Base-by-base conservation (phyloP, 1,284 basidiomycete genomes). In the Rhodotorula sp. region DNA sequence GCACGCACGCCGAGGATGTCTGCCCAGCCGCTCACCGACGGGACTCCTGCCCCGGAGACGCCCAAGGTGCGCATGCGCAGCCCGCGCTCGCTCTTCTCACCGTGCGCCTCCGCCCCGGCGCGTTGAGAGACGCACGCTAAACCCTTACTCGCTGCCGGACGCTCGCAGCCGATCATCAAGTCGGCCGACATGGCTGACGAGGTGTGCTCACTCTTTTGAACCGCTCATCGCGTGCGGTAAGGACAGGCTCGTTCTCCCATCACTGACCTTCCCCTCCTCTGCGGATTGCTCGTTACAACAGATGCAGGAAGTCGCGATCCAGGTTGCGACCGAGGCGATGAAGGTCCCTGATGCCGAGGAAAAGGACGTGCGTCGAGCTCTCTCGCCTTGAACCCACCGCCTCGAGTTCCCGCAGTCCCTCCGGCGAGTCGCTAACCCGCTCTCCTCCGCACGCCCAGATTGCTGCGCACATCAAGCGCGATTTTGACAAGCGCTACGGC, bases 161-260 rank as follows among this genome's bases (percentile, higher is more conserved):
- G 25, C 46, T 32, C 9, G n/a, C 51, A 92, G 81, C 92, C 94
- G 57, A 89, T 93, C 83, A 93, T 97, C 81, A 97, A 97, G 85
- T 94, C 92, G 81, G 94, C 96, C 71, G 95, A 98, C 84, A 98
- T 98, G 95, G 86, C 85, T 71, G 92, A 97, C 73, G 93, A 97
- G 41, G 74, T 71, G 21, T 56, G 66, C 13, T 29, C 32, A 0
- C 41, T 37, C 34, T 29, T 41, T 32, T 22, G 17, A 1, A 13
- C 34, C 9, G 5, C 21, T 12, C 15, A 13, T 21, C n/a, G 22
- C 3, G 39, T n/a, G 29, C 32, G n/a, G 17, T 22, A 17, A 12
- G 37, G 15, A n/a, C 12, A 12, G 36, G 27, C 46, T 17, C 22
- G 6, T 13, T 4, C 37, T 32, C 53, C 9, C n/a, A 25, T 50